Evolutionary conservation across 495 filamentous ascomycete genomes (phyloP).

Genomic region (Chaetomium fimeti): DNA sequence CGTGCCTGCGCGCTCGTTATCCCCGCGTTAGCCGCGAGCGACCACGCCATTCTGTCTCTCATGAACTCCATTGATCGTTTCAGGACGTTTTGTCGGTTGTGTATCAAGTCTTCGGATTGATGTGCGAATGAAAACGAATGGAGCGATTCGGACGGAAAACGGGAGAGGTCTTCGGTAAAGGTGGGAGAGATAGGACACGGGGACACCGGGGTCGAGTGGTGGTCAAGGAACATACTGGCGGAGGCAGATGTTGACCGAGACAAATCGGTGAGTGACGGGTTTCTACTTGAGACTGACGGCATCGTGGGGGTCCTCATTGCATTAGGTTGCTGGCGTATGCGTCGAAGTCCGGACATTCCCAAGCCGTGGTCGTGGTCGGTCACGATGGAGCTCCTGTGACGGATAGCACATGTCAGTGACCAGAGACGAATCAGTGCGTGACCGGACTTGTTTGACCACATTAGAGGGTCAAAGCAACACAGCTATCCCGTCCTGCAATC

Average conservation of each 20-base stretch:
- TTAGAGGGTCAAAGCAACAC: not conserved
- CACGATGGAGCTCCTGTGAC: constrained; percentile 50
- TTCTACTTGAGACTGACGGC: constrained; percentile 59
- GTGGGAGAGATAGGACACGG: constrained; percentile 65
- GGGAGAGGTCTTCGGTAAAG: constrained; percentile 81
- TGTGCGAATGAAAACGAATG: constrained; percentile 99
- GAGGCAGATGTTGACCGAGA: constrained; percentile 68
- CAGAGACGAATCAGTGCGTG: not conserved
- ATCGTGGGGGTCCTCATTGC: constrained; percentile 63
- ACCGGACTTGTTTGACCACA: constrained; percentile 24
- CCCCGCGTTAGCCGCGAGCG: constrained; percentile 46
- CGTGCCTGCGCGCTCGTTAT: constrained; percentile 80
- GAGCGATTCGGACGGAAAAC: constrained; percentile 92
- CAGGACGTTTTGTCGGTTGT: constrained; percentile 87
- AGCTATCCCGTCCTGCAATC: not conserved
- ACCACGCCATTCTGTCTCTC: constrained; percentile 88
- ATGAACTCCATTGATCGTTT: constrained; percentile 97
- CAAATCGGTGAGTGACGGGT: constrained; percentile 56
- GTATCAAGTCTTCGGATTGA: constrained; percentile 86
- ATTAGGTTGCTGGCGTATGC: constrained; percentile 82
- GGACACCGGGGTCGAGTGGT: constrained; percentile 47
- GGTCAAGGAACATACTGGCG: constrained; percentile 54
- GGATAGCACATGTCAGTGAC: constrained; percentile 32
- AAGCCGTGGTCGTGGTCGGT: constrained; percentile 59
- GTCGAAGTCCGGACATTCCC: constrained; percentile 74